A percentile compares a stretch with the other conserved stretches of the same genome.
Conservation (phyloP, 345 rosid genomes). For the Laguncularia racemosa region DNA sequence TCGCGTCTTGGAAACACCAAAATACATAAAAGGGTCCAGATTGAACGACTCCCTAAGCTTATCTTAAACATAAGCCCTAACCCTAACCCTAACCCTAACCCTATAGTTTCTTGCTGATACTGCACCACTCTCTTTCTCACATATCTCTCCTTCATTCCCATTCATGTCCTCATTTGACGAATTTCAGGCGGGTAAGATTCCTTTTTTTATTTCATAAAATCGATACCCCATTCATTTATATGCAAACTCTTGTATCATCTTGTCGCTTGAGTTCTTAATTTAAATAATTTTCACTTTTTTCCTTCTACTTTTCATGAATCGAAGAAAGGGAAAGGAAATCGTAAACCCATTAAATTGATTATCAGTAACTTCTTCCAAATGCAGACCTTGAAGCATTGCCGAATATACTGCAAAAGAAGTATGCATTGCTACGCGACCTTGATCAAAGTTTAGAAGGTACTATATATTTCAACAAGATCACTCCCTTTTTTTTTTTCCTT, state of each 20-base stretch:
- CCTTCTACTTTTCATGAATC: not conserved
- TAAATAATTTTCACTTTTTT: not conserved
- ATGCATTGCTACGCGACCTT: constrained; percentile 71
- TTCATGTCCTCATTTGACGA: constrained; percentile 43
- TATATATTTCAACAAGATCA: not conserved
- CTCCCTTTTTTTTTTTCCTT: no score
- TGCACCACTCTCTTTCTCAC: no score
- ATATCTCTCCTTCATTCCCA: no score
- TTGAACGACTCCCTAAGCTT: no score
- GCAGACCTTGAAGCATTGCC: constrained; percentile 81
- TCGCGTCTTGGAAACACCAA: no score
- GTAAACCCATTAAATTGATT: not conserved
- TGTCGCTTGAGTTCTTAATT: not conserved
- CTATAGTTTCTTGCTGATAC: no score
- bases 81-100: no score
- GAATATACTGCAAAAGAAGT: constrained; percentile 78
- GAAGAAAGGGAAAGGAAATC: not conserved
- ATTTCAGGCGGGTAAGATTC: constrained; percentile 34
- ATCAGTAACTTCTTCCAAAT: not conserved
- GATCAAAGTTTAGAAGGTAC: constrained; percentile 92
- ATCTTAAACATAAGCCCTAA: no score
- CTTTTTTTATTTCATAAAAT: not conserved
- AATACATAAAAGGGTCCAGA: no score
- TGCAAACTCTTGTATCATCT: not conserved
- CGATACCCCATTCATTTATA: not conserved